phyloP scores from a whole-genome alignment of 805 yeast genomes.

The Candida rishiriensis region DNA sequence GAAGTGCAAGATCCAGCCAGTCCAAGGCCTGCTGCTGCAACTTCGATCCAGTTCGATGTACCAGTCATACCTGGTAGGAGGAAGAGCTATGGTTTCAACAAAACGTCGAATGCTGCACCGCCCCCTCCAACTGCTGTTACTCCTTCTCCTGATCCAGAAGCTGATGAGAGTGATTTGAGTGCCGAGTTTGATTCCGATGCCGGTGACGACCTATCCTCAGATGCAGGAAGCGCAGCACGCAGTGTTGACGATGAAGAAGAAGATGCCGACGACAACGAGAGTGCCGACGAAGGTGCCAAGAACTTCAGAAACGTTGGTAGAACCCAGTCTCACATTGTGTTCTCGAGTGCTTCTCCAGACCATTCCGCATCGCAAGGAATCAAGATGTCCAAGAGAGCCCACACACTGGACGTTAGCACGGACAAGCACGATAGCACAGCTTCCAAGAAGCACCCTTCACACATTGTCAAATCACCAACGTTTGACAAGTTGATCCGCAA shows the following conservation, averaged over 20 bases:
- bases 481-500: conserved; percentile 38
- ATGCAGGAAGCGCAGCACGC: conserved; percentile 4
- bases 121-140: too few relatives aligned
- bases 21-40: not conserved
- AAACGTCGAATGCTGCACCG: too few relatives aligned
- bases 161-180: conserved; percentile 18
- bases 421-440: not conserved
- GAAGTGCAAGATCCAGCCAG: not conserved
- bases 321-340: conserved; percentile 25
- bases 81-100: not conserved
- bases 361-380: conserved; percentile 18
- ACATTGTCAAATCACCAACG: conserved; percentile 39
- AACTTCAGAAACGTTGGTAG: conserved; percentile 15
- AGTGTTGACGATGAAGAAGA: conserved; percentile 13
- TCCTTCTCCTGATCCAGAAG: conserved; percentile 9
- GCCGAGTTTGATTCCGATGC: conserved; percentile 20
- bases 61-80: not conserved
- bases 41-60: conserved; percentile 1
- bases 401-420: conserved; percentile 39
- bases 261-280: conserved; percentile 6
- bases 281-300: conserved; percentile 8
- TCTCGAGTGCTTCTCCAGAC: conserved; percentile 29
- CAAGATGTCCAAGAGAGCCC: conserved; percentile 40
- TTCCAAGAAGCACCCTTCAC: conserved; percentile 3
- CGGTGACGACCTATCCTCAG: conserved; percentile 7